Evolutionary conservation across 495 filamentous ascomycete genomes (phyloP), one percentile per base, ranked within the genome.

Genomic region (Cryomyces minteri): DNA sequence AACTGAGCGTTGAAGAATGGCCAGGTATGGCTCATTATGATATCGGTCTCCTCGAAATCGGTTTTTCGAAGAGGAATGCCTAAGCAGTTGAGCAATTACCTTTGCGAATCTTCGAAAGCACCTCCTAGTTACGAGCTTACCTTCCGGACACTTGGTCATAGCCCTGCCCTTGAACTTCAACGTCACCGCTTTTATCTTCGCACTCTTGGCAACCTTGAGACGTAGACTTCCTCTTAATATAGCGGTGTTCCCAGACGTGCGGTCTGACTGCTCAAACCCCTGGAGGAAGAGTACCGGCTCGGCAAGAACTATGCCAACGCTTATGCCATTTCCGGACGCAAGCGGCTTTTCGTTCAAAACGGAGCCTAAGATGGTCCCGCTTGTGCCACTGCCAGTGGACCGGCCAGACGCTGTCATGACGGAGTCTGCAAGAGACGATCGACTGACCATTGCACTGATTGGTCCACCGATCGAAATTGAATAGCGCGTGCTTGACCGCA

Each of bases 61-160:
- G 78, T 68, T 59, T 93, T 95, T 50, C 74, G 72, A 1, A 92
- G 92, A 5, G 90, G 92, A 18, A 98, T 94, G 32, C 88, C 80
- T 5, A 41, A 41, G 33, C 12, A 9, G 34, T 38, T 38, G 12
- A 14, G 12, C 18, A 25, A 25, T 25, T 25, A 25, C 18, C 18
- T 25, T 25, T 25, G 18, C 18, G 18, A 25, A 25, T 25, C 18
- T 25, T 25, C 18, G 18, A 25, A 25, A 25, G 18, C 18, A 25
- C 18, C 34, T 38, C 9, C 9, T 38, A 10, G 12, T 38, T 38
- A 38, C 46, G 28, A 41, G 42, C 60, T 28, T 63, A 83, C 80
- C 90, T 68, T 98, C 90, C 18, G 92, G 90, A 92, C 90, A 98
- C 57, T 94, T 86, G 0, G 90, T 98, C 50, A 80, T 77, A 3